A percentile compares a stretch with the other conserved stretches of the same genome.
Conservation (phyloP, 371 early-diverging fungal genomes). For the Fennellomyces sp. region DNA sequence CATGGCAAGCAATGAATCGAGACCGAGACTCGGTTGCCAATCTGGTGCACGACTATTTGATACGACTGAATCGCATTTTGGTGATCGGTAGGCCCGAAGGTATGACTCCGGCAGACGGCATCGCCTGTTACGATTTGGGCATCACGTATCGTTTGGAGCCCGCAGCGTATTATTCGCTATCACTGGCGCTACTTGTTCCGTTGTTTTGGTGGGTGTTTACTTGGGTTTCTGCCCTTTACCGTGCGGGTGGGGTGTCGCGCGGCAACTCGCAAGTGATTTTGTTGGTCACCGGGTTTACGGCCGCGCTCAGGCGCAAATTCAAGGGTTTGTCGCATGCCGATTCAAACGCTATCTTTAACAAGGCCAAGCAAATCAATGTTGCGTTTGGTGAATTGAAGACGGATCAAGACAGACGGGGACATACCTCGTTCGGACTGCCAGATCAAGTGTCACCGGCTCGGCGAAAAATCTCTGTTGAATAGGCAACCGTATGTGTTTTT, state of each 20-base stretch:
- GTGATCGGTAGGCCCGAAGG: background rate
- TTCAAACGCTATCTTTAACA: background rate
- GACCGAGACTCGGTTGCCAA: background rate
- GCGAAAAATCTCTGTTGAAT: background rate
- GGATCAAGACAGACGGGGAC: background rate
- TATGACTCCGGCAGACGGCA: background rate
- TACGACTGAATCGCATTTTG: background rate
- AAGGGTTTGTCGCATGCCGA: conserved; percentile 14
- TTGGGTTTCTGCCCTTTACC: conserved; percentile 12
- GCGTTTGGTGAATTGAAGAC: conserved; percentile 10
- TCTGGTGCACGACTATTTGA: background rate
- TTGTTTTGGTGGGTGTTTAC: conserved; percentile 13
- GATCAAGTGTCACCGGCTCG: conserved; percentile 2
- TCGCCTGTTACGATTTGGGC: background rate
- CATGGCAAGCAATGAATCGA: background rate
- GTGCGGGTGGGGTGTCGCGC: conserved; percentile 15
- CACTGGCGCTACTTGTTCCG: conserved; percentile 4
- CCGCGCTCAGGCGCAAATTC: conserved; percentile 7
- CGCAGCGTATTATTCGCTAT: background rate
- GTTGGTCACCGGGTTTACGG: conserved; percentile 15
- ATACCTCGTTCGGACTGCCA: conserved; percentile 4
- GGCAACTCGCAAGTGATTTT: conserved; percentile 16
- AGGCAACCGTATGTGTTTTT: too few species aligned
- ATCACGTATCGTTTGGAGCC: conserved; percentile 5
- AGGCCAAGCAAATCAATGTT: background rate